Percentiles rank a stretch among this genome's conserved stretches.
These are phyloP conservation scores for Populus trichocarpa DNA, from an alignment of 441 rosid genomes.

Conservation along the genomic window DNA sequence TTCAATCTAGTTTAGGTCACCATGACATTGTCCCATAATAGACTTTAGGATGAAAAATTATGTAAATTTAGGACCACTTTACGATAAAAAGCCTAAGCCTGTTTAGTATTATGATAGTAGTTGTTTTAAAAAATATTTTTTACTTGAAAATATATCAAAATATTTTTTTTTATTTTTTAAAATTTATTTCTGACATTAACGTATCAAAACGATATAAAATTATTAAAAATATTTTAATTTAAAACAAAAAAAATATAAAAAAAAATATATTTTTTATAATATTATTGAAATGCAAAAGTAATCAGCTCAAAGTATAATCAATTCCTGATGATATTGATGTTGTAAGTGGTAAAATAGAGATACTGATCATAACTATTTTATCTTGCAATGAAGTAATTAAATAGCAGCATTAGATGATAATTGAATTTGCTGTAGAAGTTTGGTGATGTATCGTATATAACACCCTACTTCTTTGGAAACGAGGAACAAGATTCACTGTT, in stretches of 20 bases:
- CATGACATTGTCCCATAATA: neutral
- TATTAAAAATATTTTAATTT: too few relatives aligned
- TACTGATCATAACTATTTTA: too few relatives aligned
- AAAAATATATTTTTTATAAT: too few relatives aligned
- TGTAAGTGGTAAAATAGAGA: too few relatives aligned
- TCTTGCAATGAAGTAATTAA: neutral
- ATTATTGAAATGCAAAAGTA: too few relatives aligned
- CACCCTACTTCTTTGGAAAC: neutral
- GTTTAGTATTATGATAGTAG: rapidly evolving
- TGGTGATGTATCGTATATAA: neutral
- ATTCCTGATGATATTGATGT: too few relatives aligned
- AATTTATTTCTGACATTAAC: too few relatives aligned
- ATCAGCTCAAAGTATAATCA: too few relatives aligned
- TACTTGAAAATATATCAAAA: too few relatives aligned
- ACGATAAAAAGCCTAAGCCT: rapidly evolving
- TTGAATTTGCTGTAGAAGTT: neutral
- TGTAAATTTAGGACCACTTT: neutral
- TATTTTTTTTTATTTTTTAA: too few relatives aligned
- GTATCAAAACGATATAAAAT: rapidly evolving
- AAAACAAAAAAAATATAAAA: too few relatives aligned
- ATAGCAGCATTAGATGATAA: neutral
- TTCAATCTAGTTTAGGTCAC: neutral
- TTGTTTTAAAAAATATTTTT: too few relatives aligned
- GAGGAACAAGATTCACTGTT: neutral
- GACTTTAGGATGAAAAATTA: neutral